A percentile compares a stretch with the other conserved stretches of the same genome.
These are phyloP conservation scores for Fusarium anthophilum DNA, from an alignment of 2,329 filamentous ascomycete genomes.

Conservation along the genomic window DNA sequence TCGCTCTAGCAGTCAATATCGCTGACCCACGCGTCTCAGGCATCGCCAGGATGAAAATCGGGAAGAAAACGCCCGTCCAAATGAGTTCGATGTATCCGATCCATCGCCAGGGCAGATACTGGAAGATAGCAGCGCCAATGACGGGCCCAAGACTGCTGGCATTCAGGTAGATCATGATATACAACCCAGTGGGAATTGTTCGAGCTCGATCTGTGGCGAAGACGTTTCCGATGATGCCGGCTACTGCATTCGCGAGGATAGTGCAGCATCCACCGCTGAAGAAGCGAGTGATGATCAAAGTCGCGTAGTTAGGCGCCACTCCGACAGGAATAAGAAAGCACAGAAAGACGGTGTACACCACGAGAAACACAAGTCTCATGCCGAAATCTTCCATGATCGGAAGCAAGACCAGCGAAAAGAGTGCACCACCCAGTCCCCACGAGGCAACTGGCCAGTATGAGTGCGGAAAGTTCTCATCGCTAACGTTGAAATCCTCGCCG, in stretches of 20 bases:
- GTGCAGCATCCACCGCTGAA: slow-evolving; percentile 26
- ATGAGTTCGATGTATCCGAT: slow-evolving; percentile 29
- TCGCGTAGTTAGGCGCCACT: slow-evolving; percentile 12
- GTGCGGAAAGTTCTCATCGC: slow-evolving; percentile 15
- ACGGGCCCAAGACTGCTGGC: slow-evolving; percentile 23
- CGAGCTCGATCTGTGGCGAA: slow-evolving; percentile 10
- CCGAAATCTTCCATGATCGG: slow-evolving; percentile 30
- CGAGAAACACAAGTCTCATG: slow-evolving; percentile 16
- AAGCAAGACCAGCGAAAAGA: slow-evolving; percentile 13
- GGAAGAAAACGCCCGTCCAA: slow-evolving; percentile 24
- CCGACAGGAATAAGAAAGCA: slow-evolving; percentile 21
- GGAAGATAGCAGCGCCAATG: slow-evolving; percentile 19
- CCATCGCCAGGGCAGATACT: slow-evolving; percentile 17
- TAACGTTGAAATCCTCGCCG: slow-evolving; percentile 4
- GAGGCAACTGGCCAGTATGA: slow-evolving; percentile 30
- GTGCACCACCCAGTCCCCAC: slow-evolving; percentile 11
- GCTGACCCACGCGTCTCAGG: slow-evolving; percentile 19
- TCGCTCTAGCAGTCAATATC: not conserved
- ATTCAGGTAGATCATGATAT: slow-evolving; percentile 23
- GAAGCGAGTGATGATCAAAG: slow-evolving; percentile 15
- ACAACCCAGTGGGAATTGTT: slow-evolving; percentile 13
- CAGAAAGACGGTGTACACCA: slow-evolving; percentile 5
- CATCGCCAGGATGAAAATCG: slow-evolving; percentile 20
- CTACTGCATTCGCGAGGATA: slow-evolving; percentile 1
- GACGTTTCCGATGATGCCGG: slow-evolving; percentile 8